Base-by-base conservation (phyloP, 805 yeast species). In the Lachancea sp. region DNA sequence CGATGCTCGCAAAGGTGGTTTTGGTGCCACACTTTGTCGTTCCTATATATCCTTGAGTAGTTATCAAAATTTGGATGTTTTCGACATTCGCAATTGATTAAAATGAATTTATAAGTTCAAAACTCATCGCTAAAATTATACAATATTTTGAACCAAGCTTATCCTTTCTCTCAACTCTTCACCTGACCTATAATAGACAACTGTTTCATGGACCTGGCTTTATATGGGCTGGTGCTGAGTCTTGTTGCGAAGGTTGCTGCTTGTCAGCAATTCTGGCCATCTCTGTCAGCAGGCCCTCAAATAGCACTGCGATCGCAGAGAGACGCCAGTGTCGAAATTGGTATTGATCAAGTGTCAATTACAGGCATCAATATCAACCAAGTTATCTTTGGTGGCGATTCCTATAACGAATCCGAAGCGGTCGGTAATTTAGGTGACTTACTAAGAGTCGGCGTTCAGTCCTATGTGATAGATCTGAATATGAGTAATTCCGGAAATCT, bases 391-490 rank as follows among this genome's bases (percentile, higher is more conserved):
- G 50, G 60, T 8, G 35, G 36, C 0, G 39, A 41, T 1, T 7
- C 18, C 9, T 68, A 70, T 0, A 70, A 68, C 34, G 61, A 58
- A 7, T 29, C 56, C 0, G 47, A 52, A 1, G 49, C 72, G 0
- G 36, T 72, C 8, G 20, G 35, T 1, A 42, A 46, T 1, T 47
- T 72, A 2, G 38, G 50, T 4, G 40, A 46, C 0, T 35, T 77
- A 15, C 47, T 80, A 31, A 49, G 56, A 26, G 57, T 58, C 2
- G 83, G 83, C 0, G 60, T 70, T 1, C 71, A 69, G 38, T 56
- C 68, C 0, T 54, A 77, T n/a, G 58, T 64, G 40, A 38, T 79
- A 3, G 84, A 82, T 51, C 40, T 80, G 20, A 79, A 78, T 55
- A 73, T 76, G 68, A 75, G 74, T 50, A 74, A 72, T 36, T 49